Percentiles rank a stretch among this genome's conserved stretches.
phyloP scores from a whole-genome alignment of 1,139 yeast species.

The Blastobotrys ciferrii region DNA sequence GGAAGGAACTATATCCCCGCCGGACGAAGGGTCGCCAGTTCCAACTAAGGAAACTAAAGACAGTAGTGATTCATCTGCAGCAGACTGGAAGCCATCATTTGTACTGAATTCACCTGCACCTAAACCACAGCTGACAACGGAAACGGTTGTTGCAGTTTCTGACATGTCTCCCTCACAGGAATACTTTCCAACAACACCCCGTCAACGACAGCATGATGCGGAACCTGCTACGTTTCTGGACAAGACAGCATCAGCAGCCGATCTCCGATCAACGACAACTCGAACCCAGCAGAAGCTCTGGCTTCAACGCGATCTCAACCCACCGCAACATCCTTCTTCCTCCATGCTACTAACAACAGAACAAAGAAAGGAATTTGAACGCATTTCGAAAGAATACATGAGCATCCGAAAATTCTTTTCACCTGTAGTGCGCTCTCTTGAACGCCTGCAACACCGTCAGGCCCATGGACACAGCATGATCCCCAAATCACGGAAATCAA shows the following conservation, averaged over 20 bases:
- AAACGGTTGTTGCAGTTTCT: slow-evolving; percentile 28
- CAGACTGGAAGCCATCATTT: slow-evolving; percentile 18
- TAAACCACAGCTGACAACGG: slow-evolving; percentile 28
- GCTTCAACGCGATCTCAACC: slow-evolving; percentile 62
- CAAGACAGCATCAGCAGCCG: background rate
- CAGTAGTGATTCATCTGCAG: slow-evolving; percentile 2
- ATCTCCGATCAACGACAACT: slow-evolving; percentile 38
- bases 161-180: slow-evolving; percentile 10
- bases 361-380: slow-evolving; percentile 70
- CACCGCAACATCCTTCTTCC: slow-evolving; percentile 9
- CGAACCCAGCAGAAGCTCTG: slow-evolving; percentile 81
- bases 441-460: slow-evolving; percentile 35
- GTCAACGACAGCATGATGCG: background rate
- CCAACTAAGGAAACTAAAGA: slow-evolving; percentile 12
- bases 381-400: slow-evolving; percentile 69
- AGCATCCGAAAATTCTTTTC: slow-evolving; percentile 67
- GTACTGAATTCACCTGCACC: slow-evolving; percentile 26
- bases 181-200: background rate
- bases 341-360: slow-evolving; percentile 36
- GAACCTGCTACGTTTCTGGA: background rate
- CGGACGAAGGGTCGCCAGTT: slow-evolving; percentile 16
- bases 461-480: background rate
- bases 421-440: slow-evolving; percentile 64
- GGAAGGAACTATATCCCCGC: too few species aligned
- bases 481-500: background rate